phyloP scores from a whole-genome alignment of 148 eudicot genomes.

The Tetragonia tetragonoides region DNA sequence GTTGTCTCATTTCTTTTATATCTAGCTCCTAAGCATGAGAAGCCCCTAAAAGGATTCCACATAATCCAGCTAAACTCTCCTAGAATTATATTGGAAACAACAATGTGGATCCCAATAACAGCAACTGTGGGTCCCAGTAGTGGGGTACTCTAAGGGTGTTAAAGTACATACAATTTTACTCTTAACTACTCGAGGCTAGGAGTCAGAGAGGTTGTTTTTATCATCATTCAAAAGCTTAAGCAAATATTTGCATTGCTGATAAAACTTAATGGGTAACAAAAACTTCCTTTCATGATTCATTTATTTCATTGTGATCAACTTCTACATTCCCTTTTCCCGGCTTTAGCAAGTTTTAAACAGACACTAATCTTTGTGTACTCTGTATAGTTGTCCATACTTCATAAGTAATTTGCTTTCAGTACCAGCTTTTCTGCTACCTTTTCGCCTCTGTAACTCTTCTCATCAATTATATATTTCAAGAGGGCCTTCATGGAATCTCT shows the following conservation, averaged over 20 bases:
- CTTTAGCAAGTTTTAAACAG: background rate
- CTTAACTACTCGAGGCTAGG: too few species aligned
- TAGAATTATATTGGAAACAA: background rate
- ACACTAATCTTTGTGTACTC: background rate
- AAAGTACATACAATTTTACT: too few species aligned
- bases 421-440: background rate
- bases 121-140: too few species aligned
- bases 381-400: background rate
- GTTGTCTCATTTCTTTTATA: background rate
- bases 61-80: background rate
- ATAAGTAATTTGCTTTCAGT: background rate
- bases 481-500: background rate
- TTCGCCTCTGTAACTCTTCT: background rate
- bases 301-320: too few species aligned
- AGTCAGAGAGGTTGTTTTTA: too few species aligned
- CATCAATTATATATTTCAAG: background rate
- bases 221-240: too few species aligned
- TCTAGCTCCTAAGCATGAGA: background rate
- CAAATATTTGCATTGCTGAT: too few species aligned
- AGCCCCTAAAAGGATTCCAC: background rate
- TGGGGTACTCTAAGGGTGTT: too few species aligned
- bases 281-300: too few species aligned
- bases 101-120: too few species aligned
- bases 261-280: too few species aligned
- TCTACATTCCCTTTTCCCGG: background rate